A percentile compares a stretch with the other conserved stretches of the same genome.
Evolutionary conservation across 1,284 basidiomycete species (phyloP).

Genomic region (Rhodotorula sp.): DNA sequence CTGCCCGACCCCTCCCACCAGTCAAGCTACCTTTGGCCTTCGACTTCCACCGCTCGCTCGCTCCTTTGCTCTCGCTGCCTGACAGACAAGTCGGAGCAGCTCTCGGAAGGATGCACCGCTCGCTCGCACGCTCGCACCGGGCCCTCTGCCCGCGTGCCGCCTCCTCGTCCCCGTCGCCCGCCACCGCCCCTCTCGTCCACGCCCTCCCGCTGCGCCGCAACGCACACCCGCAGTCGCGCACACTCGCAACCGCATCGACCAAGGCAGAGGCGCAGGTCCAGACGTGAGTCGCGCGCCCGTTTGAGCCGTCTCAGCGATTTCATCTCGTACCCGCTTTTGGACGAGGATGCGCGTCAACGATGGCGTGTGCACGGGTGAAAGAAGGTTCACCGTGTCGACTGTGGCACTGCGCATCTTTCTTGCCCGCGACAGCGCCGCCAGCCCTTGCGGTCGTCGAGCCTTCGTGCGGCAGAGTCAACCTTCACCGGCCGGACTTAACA

Average conservation of each 20-base stretch:
- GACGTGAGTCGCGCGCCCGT: slow-evolving; percentile 18
- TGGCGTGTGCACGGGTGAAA: neutral
- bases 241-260: slow-evolving; percentile 25
- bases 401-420: neutral
- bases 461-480: too few species aligned
- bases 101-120: slow-evolving; percentile 14
- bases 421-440: too few species aligned
- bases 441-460: too few species aligned
- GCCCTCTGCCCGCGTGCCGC: neutral
- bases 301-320: too few species aligned
- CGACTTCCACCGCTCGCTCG: neutral
- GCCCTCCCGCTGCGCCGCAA: neutral
- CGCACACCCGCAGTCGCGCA: neutral
- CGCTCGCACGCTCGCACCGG: slow-evolving; percentile 8
- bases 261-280: slow-evolving; percentile 29
- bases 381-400: neutral
- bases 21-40: too few species aligned
- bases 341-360: too few species aligned
- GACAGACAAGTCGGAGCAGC: too few species aligned
- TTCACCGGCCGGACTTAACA: too few species aligned
- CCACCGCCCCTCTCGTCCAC: neutral
- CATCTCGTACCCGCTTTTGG: neutral
- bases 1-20: too few species aligned
- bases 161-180: neutral
- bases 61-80: neutral